Base-by-base conservation (phyloP, 2,329 filamentous ascomycete genomes). In the Leptosphaerulina australis region DNA sequence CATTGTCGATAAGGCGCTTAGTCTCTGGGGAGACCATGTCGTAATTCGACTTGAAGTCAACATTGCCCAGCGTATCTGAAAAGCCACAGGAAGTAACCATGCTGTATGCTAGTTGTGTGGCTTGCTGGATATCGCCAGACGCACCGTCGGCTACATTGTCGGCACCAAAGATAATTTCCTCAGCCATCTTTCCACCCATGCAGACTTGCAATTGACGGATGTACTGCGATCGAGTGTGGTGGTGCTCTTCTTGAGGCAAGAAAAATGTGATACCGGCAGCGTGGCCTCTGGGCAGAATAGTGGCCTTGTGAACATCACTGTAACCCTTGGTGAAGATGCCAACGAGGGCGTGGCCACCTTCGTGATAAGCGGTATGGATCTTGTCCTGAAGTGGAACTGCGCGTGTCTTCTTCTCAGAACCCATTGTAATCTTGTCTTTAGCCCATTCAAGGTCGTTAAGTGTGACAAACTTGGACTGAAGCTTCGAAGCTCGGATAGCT, bases 341-440 rank as follows among this genome's bases (percentile, higher is more conserved):
- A 51, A 97, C 90, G 12, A 99, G 83, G 7, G 94, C 91, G 73
- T 99, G 94, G 2, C 94, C 94, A 47, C 93, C 95, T 76, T 99
- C 94, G 68, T 96, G 91, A 67, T 96, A 96, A 1, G 91, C 91
- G n/a, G 92, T 96, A 81, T 91, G 87, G 63, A 94, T 83, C 78
- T 95, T 97, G 76, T 99, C 94, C 76, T 96, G 91, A 58, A 93
- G 85, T 33, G 88, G 89, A 47, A 99, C 93, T 47, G 97, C 83
- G 76, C 93, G 91, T 61, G 88, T 96, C 71, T 87, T 89, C 69
- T 88, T 86, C 77, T 99, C 94, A 2, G 93, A 90, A 28, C 94
- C 94, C 91, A 99, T 96, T 72, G 96, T 88, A 44, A 99, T 90
- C 76, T 94, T 94, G 78, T 99, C 94, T 76, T 96, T 97, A 49